Conservation (phyloP, 2,329 filamentous ascomycete species). For the Aspergillus persii region DNA sequence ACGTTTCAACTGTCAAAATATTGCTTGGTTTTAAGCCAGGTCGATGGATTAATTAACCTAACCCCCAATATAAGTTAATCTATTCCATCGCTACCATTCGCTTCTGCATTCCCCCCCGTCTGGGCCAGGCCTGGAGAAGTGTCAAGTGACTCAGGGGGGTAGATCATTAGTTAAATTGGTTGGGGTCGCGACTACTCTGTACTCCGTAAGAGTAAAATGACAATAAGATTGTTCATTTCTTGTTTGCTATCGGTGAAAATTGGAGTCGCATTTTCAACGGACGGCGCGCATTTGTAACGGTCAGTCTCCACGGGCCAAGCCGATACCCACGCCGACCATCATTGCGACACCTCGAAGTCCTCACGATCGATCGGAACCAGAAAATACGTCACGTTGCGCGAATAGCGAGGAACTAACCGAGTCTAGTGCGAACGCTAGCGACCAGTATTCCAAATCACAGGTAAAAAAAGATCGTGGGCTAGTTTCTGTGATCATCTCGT, state of each 20-base stretch:
- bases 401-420: not conserved
- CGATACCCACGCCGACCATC: not conserved
- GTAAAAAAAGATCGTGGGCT: not conserved
- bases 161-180: not conserved
- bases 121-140: not conserved
- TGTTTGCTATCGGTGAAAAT: not conserved
- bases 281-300: not conserved
- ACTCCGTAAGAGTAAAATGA: not conserved
- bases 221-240: not conserved
- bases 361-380: conserved; percentile 9
- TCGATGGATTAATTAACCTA: not conserved
- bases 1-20: conserved; percentile 4
- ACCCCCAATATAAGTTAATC: not conserved
- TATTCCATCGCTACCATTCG: not conserved
- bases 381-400: conserved; percentile 15
- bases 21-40: not conserved
- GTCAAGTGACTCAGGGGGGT: not conserved
- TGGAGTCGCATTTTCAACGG: not conserved
- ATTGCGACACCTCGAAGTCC: not conserved
- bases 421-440: conserved; percentile 9
- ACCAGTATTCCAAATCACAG: conserved; percentile 20
- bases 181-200: not conserved
- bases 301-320: not conserved
- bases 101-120: not conserved
- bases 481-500: not conserved